Evolutionary conservation across 2,329 filamentous ascomycete species (phyloP).

Genomic region (Chlorencoelia australis): DNA sequence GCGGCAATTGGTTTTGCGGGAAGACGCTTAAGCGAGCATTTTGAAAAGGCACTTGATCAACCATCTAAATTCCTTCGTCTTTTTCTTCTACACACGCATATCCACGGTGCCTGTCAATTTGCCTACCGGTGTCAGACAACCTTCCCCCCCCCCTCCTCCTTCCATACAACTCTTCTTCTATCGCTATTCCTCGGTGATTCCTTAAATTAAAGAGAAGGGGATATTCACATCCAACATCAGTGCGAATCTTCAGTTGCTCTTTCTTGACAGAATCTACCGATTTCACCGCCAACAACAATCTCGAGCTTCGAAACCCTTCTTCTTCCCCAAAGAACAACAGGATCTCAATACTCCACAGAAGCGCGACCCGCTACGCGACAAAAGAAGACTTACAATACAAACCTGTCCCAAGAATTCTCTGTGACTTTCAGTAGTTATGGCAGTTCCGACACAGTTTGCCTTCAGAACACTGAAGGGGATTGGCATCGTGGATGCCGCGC

Average conservation of each 20-base stretch:
- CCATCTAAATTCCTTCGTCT: too few relatives aligned
- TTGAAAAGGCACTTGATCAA: too few relatives aligned
- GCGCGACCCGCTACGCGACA: conserved; percentile 10
- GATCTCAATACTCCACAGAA: conserved; percentile 8
- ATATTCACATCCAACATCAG: not conserved
- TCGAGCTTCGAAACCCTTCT: not conserved
- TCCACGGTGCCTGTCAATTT: conserved; percentile 14
- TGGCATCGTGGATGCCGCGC: conserved; percentile 84
- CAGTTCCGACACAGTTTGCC: conserved; percentile 85
- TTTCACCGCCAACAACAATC: not conserved
- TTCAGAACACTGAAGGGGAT: conserved; percentile 96
- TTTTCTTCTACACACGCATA: conserved; percentile 9
- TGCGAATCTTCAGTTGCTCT: not conserved
- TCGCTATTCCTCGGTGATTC: not conserved
- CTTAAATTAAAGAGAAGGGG: not conserved
- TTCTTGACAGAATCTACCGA: not conserved
- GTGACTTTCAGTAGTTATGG: conserved; percentile 94
- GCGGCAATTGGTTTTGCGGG: too few relatives aligned
- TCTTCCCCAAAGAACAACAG: conserved; percentile 8
- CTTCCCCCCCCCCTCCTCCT: conserved; percentile 2
- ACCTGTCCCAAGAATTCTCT: conserved; percentile 21
- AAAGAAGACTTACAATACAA: conserved; percentile 18
- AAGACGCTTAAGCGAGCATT: too few relatives aligned
- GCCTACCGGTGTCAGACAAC: conserved; percentile 15
- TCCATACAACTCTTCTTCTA: conserved; percentile 2